These are phyloP conservation scores for Pyricularia sp. DNA, from an alignment of 2,329 filamentous ascomycete species.

Conservation along the genomic window DNA sequence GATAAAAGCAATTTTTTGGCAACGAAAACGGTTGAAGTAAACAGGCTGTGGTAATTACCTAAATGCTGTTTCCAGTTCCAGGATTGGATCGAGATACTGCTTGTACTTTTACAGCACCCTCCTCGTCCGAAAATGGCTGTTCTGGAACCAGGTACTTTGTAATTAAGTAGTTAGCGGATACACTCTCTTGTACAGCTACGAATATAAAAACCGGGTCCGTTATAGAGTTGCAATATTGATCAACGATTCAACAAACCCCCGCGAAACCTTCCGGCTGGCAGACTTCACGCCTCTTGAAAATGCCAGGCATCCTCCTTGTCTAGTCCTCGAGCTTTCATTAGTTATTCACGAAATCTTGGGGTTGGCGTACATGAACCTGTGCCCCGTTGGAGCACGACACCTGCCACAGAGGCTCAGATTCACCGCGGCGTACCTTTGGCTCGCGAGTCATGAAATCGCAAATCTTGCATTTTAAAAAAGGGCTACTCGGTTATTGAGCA, in stretches of 20 bases:
- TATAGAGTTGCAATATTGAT: not conserved
- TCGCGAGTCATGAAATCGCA: not conserved
- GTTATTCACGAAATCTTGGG: not conserved
- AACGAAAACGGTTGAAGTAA: not conserved
- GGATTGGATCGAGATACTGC: not conserved
- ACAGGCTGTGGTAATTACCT: no score
- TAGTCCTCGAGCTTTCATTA: not conserved
- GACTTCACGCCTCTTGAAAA: not conserved
- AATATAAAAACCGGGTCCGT: not conserved
- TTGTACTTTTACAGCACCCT: not conserved
- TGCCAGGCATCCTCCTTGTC: not conserved
- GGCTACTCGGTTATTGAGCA: not conserved
- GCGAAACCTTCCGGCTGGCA: not conserved
- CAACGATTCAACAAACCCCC: not conserved
- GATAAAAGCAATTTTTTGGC: not conserved
- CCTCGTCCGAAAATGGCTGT: not conserved
- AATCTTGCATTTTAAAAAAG: not conserved
- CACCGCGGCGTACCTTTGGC: not conserved
- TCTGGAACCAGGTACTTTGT: not conserved
- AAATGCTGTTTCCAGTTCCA: not conserved
- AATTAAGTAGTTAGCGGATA: not conserved
- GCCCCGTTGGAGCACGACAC: not conserved
- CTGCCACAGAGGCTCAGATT: not conserved
- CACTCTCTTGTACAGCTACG: not conserved
- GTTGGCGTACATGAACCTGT: not conserved